Percentiles rank a stretch among this genome's conserved stretches.
These are phyloP conservation scores for Tylopilus rubrobrunneus DNA, from an alignment of 768 basidiomycete species.

Conservation along the genomic window DNA sequence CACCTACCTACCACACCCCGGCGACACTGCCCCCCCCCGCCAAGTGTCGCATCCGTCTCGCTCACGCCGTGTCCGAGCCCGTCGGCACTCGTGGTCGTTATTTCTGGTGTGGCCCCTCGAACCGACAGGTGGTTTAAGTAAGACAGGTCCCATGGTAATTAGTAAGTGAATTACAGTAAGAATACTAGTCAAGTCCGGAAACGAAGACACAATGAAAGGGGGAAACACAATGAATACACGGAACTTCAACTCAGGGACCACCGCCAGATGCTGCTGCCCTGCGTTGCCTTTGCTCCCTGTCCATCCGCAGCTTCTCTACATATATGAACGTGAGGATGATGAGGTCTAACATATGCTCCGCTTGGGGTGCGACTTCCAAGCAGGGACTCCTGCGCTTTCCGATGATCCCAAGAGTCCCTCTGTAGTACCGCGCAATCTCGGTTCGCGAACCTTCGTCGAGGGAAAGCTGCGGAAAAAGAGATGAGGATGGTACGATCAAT, in stretches of 20 bases:
- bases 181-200: no score
- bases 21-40: no score
- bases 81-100: no score
- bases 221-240: not conserved
- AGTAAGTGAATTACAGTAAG: no score
- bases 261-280: conserved; percentile 7
- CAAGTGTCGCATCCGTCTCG: no score
- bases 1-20: no score
- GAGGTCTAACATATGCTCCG: conserved; percentile 24
- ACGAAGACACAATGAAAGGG: no score
- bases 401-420: conserved; percentile 23
- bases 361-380: conserved; percentile 22
- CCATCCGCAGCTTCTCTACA: conserved; percentile 29
- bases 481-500: not conserved
- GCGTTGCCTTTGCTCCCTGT: conserved; percentile 16
- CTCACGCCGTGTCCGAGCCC: no score
- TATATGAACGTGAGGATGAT: conserved; percentile 29
- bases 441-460: conserved; percentile 13
- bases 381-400: conserved; percentile 17
- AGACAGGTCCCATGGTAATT: no score
- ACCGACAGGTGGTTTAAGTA: no score
- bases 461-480: conserved; percentile 11
- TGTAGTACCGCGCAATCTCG: conserved; percentile 21
- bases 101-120: no score
- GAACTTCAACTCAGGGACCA: conserved; percentile 8